Conservation (phyloP, 768 basidiomycete genomes). For the Mycena belliarum region DNA sequence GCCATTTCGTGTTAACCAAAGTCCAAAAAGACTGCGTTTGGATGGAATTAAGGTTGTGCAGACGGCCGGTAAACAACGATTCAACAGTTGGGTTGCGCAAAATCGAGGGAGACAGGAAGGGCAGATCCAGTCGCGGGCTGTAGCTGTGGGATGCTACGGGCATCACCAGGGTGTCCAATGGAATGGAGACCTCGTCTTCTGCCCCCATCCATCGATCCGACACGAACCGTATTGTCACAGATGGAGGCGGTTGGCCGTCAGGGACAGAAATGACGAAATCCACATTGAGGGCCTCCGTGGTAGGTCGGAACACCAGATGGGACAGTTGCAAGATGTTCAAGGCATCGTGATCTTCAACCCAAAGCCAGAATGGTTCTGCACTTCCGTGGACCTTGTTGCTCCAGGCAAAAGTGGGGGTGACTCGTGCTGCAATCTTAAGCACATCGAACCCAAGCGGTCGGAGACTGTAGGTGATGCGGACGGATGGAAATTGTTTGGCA, state of each 20-base stretch:
- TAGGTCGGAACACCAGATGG: slow-evolving; percentile 69
- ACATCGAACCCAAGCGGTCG: slow-evolving; percentile 85
- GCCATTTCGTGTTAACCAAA: slow-evolving; percentile 61
- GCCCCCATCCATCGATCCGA: slow-evolving; percentile 95
- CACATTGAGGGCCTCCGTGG: slow-evolving; percentile 57
- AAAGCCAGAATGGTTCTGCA: slow-evolving; percentile 90
- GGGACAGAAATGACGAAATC: slow-evolving; percentile 84
- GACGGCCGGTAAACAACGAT: slow-evolving; percentile 43
- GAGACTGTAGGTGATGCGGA: slow-evolving; percentile 63
- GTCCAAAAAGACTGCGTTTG: slow-evolving; percentile 93
- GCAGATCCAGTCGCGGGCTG: slow-evolving; percentile 68
- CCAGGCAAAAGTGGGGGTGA: slow-evolving; percentile 80
- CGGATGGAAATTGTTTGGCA: slow-evolving; percentile 82
- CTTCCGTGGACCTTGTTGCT: slow-evolving; percentile 69
- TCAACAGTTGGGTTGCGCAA: slow-evolving; percentile 50
- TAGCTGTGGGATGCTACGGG: slow-evolving; percentile 59
- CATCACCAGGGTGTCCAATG: slow-evolving; percentile 74
- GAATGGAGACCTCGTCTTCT: slow-evolving; percentile 68
- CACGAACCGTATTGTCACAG: slow-evolving; percentile 72
- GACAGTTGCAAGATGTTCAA: slow-evolving; percentile 79
- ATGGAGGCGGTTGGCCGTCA: slow-evolving; percentile 55
- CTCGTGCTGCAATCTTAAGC: slow-evolving; percentile 68
- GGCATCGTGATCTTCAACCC: slow-evolving; percentile 89
- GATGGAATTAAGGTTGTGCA: slow-evolving; percentile 73
- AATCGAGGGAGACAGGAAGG: slow-evolving; percentile 64